Conservation (phyloP, 2,329 filamentous ascomycete species). For the Sporothrix mexicana region DNA sequence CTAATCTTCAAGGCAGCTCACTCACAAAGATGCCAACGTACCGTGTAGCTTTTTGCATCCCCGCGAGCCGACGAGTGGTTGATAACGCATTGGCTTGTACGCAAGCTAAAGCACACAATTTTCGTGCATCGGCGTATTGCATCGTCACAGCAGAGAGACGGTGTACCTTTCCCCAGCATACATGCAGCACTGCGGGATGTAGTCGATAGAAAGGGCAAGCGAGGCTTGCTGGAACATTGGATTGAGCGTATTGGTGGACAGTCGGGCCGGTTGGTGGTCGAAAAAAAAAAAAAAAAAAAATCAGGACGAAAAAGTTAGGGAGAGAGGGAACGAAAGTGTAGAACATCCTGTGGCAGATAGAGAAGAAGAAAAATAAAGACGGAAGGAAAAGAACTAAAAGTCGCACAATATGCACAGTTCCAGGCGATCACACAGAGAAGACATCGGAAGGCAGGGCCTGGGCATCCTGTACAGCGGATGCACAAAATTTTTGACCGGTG, state of each 20-base stretch:
- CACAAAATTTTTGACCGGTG: constrained; percentile 21
- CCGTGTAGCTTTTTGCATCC: too few species aligned
- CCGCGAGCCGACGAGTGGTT: background rate
- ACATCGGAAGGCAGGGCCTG: background rate
- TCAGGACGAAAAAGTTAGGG: too few species aligned
- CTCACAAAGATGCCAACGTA: too few species aligned
- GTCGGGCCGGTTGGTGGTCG: background rate
- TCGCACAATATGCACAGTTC: background rate
- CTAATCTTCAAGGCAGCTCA: background rate
- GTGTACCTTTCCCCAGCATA: too few species aligned
- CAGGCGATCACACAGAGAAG: background rate
- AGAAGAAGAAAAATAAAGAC: background rate
- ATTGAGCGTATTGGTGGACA: background rate
- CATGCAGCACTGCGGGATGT: background rate
- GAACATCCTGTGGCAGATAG: too few species aligned
- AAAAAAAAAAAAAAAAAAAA: background rate
- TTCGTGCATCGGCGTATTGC: background rate
- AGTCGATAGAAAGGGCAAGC: background rate
- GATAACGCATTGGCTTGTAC: background rate
- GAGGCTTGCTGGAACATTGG: background rate
- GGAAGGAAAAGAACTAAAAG: background rate
- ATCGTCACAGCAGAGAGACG: background rate
- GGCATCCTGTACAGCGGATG: background rate
- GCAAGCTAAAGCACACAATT: background rate
- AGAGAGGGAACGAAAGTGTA: too few species aligned